Evolutionary conservation across 805 yeast species (phyloP).

Genomic region (Kodamaea hsintzibuensis): DNA sequence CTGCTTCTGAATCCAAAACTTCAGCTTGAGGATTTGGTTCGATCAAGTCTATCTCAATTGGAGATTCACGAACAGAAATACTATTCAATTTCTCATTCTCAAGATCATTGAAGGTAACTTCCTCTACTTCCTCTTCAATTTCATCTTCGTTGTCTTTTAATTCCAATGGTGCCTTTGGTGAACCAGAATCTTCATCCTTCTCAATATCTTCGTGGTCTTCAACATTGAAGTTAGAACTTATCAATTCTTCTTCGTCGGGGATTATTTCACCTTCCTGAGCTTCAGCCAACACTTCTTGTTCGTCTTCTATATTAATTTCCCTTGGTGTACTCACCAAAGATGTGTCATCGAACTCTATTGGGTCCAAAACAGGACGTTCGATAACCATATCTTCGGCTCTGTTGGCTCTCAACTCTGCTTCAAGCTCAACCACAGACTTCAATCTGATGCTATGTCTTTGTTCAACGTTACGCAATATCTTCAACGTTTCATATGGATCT

Average conservation of each 20-base stretch:
- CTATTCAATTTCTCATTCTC: neutral
- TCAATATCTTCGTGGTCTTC: neutral
- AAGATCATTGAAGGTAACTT: neutral
- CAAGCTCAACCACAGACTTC: conserved; percentile 18
- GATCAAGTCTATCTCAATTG: neutral
- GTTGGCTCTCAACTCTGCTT: conserved; percentile 12
- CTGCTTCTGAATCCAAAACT: neutral
- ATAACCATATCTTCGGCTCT: conserved; percentile 3
- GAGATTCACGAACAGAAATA: neutral
- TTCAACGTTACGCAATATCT: conserved; percentile 26
- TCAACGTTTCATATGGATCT: conserved; percentile 23
- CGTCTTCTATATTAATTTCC: neutral
- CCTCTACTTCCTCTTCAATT: neutral
- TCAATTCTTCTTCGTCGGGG: neutral
- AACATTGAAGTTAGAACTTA: neutral
- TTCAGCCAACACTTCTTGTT: neutral
- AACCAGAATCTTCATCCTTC: neutral
- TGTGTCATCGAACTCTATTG: conserved; percentile 2
- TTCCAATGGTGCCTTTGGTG: neutral
- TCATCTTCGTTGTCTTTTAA: neutral
- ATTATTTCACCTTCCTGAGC: neutral
- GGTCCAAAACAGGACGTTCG: neutral
- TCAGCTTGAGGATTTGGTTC: neutral
- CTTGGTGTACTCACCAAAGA: conserved; percentile 33
- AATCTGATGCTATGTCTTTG: conserved; percentile 23